phyloP scores from a whole-genome alignment of 345 rosid species.

The Kandelia obovata region DNA sequence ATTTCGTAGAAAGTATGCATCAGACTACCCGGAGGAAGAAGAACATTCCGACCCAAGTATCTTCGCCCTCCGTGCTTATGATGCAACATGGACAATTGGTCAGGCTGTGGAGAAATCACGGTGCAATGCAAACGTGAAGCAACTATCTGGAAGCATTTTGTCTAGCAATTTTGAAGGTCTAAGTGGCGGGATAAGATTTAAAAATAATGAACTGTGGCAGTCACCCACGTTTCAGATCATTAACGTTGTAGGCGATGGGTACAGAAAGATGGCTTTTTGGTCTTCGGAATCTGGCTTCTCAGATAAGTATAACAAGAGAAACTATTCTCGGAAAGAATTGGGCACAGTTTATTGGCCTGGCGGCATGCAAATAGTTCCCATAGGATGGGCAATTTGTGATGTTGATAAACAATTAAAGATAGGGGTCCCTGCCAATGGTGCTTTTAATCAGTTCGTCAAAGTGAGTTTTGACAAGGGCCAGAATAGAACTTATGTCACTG shows the following conservation, averaged over 20 bases:
- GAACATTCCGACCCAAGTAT: constrained; percentile 26
- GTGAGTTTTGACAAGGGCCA: constrained; percentile 10
- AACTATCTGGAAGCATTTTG: neutral
- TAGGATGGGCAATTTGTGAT: constrained; percentile 14
- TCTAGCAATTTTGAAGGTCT: constrained; percentile 27
- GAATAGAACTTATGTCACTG: constrained; percentile 16
- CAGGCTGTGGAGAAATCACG: constrained; percentile 18
- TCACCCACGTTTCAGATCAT: constrained; percentile 21
- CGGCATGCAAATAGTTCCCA: constrained; percentile 20
- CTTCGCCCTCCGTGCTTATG: constrained; percentile 33
- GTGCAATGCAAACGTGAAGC: neutral
- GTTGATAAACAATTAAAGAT: constrained; percentile 20
- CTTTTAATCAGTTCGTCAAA: constrained; percentile 28
- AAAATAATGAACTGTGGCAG: constrained; percentile 7
- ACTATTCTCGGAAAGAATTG: constrained; percentile 5
- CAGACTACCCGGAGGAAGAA: constrained; percentile 24
- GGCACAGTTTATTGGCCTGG: constrained; percentile 34
- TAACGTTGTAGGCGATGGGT: constrained; percentile 30
- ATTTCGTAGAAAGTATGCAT: constrained; percentile 15
- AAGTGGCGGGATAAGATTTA: constrained; percentile 24
- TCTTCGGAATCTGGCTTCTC: constrained; percentile 20
- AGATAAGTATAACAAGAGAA: neutral
- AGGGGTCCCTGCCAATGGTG: constrained; percentile 31
- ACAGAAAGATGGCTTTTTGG: constrained; percentile 33
- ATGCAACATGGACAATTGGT: constrained; percentile 27